Base-by-base conservation (phyloP, 2,329 filamentous ascomycete species). In the Aureobasidium vineae region DNA sequence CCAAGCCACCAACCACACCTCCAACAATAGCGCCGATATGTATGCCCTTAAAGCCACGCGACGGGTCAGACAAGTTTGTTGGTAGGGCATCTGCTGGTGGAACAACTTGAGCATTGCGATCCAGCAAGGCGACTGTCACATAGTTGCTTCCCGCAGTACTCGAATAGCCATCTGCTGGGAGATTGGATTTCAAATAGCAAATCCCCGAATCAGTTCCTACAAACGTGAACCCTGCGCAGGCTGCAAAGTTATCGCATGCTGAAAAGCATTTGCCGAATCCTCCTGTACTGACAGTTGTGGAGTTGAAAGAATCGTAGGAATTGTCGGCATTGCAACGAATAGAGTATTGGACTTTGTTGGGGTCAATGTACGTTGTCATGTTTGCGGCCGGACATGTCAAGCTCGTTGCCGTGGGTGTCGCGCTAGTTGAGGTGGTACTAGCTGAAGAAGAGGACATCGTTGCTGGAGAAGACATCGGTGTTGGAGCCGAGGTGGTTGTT, bases 211-310 rank as follows among this genome's bases (percentile, higher is more conserved):
- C 70, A 7, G 67, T 47, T 2, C 73, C 73, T 8, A 71, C 68
- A 45, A 70, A 75, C 0, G 72, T 71, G 67, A 75, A 74, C 5
- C 73, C 73, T 4, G 68, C 71, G 45, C 73, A 74, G 6, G 68
- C 66, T 11, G 52, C 47, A 6, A 69, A 41, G 5, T 47, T 50
- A 11, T 73, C 73, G 65, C 73, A 75, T 11, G 70, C 69, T 5
- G 72, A 70, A 66, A 74, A 75, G 65, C 73, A 75, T 50, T 72
- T 67, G 15, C 64, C 68, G 47, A 74, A 75, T 10, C 73, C 73
- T 8, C 73, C 73, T 11, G 66, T 65, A 2, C 60, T 64, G 31
- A 75, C 69, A 21, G 65, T 59, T 19, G 72, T 67, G 19, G 68
- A 68, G 45, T 70, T 66, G 50, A 69, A 70, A 0, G 72, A 70